Evolutionary conservation across 2,329 filamentous ascomycete genomes (phyloP).

Genomic region (Verticillium longisporum): DNA sequence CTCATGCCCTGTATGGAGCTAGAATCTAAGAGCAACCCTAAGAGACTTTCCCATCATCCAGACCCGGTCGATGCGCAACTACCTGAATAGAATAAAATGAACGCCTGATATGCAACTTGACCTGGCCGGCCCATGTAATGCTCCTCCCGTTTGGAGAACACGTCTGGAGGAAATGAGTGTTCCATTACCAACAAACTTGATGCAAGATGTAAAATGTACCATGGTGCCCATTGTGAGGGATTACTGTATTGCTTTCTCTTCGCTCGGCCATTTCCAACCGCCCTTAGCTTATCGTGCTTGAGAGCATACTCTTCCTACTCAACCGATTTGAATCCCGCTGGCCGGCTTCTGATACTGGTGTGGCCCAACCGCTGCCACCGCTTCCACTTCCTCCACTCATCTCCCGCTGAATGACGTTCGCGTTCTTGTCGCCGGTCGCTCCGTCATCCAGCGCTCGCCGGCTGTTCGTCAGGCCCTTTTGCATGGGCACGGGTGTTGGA

Average conservation of each 20-base stretch:
- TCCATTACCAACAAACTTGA: background rate
- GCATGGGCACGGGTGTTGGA: background rate
- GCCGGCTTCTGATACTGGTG: background rate
- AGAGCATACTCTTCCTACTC: background rate
- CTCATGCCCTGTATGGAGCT: background rate
- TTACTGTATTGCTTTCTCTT: background rate
- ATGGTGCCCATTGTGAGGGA: background rate
- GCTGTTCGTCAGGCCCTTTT: background rate
- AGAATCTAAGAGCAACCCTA: background rate
- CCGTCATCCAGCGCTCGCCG: background rate
- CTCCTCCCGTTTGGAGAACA: background rate
- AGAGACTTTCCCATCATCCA: too few relatives aligned
- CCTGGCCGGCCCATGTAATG: background rate
- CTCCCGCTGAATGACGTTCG: background rate
- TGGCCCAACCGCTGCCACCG: background rate
- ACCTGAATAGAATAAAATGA: background rate
- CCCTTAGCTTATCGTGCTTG: background rate
- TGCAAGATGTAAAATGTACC: background rate
- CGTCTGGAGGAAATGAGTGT: background rate
- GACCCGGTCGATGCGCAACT: background rate
- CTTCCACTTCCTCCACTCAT: slow-evolving; percentile 1
- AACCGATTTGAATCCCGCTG: background rate
- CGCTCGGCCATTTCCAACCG: background rate
- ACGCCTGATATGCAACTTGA: background rate
- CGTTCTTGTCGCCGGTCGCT: background rate